These are phyloP conservation scores for Globisporangium acanthophoron DNA, from an alignment of 352 stramenopile species.

Conservation along the genomic window DNA sequence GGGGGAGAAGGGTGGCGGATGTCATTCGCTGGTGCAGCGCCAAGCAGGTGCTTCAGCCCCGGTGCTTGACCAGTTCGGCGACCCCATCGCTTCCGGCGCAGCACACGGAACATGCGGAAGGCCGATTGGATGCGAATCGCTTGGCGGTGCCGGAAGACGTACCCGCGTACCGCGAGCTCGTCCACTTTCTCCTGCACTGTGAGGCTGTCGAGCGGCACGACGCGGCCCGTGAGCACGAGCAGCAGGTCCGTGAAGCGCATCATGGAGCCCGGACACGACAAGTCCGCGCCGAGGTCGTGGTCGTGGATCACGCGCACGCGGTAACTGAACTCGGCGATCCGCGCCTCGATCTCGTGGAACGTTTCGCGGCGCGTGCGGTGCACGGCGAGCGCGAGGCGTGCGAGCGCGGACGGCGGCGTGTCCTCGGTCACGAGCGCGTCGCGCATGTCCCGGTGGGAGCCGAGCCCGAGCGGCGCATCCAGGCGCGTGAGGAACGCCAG, in stretches of 20 bases:
- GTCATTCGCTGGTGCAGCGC: too few species aligned
- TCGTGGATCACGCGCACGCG: constrained; percentile 58
- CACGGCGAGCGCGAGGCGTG: constrained; percentile 21
- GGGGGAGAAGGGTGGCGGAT: neutral
- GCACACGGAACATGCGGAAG: constrained; percentile 59
- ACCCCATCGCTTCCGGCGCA: constrained; percentile 10
- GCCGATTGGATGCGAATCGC: constrained; percentile 56
- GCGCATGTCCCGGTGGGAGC: constrained; percentile 30
- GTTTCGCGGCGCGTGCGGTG: constrained; percentile 43
- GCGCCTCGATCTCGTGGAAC: constrained; percentile 70
- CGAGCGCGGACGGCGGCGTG: constrained; percentile 22
- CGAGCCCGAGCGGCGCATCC: constrained; percentile 48
- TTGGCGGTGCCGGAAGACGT: constrained; percentile 56
- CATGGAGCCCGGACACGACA: constrained; percentile 52
- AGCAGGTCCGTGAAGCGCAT: constrained; percentile 73
- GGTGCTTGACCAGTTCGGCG: neutral
- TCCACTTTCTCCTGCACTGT: constrained; percentile 83
- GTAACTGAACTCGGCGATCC: constrained; percentile 57
- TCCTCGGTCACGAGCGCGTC: constrained; percentile 29
- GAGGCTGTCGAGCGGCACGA: constrained; percentile 60
- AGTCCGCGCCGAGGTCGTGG: constrained; percentile 33
- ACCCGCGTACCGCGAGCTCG: constrained; percentile 64
- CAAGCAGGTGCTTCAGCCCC: too few species aligned
- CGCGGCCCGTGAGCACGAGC: constrained; percentile 58
- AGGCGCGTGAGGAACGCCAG: constrained; percentile 49